Conservation (phyloP, 345 rosid genomes). For the Brassica cretica region DNA sequence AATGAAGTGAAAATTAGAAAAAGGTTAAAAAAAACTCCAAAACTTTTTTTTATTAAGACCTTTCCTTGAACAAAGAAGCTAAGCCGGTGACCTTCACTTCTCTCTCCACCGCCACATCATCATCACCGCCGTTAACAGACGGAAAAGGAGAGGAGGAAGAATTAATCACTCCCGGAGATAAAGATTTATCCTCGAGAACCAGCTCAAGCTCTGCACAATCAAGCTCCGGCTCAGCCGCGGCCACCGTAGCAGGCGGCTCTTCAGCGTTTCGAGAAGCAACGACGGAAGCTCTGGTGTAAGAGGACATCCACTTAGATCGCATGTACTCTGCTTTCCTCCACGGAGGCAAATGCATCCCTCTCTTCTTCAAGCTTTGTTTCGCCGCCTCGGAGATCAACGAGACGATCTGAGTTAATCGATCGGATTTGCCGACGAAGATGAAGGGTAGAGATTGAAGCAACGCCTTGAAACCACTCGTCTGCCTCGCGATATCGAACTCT, state of each 20-base stretch:
- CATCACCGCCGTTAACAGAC: conserved; percentile 12
- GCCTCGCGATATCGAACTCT: conserved; percentile 90
- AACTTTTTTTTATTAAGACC: conserved; percentile 45
- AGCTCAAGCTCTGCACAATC: conserved; percentile 52
- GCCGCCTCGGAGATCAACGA: conserved; percentile 83
- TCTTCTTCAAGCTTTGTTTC: conserved; percentile 83
- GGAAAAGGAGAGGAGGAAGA: conserved; percentile 23
- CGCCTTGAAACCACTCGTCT: conserved; percentile 71
- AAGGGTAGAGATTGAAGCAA: conserved; percentile 74
- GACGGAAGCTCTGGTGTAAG: conserved; percentile 46
- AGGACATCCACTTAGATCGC: conserved; percentile 86
- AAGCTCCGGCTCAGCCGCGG: conserved; percentile 19
- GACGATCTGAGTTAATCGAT: conserved; percentile 78
- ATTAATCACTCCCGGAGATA: conserved; percentile 13
- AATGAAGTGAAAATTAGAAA: conserved; percentile 14
- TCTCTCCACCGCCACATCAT: conserved; percentile 47
- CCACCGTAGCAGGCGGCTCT: conserved; percentile 24
- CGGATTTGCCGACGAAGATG: conserved; percentile 84
- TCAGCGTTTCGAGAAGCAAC: conserved; percentile 21
- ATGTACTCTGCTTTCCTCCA: conserved; percentile 94
- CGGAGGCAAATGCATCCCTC: conserved; percentile 89
- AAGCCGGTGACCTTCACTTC: conserved; percentile 80
- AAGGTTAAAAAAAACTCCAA: conserved; percentile 35
- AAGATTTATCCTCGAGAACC: conserved; percentile 55
- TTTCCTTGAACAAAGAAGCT: conserved; percentile 78